Evolutionary conservation across 1,284 basidiomycete genomes (phyloP).

Genomic region (Cutaneotrichosporon spelunceum): DNA sequence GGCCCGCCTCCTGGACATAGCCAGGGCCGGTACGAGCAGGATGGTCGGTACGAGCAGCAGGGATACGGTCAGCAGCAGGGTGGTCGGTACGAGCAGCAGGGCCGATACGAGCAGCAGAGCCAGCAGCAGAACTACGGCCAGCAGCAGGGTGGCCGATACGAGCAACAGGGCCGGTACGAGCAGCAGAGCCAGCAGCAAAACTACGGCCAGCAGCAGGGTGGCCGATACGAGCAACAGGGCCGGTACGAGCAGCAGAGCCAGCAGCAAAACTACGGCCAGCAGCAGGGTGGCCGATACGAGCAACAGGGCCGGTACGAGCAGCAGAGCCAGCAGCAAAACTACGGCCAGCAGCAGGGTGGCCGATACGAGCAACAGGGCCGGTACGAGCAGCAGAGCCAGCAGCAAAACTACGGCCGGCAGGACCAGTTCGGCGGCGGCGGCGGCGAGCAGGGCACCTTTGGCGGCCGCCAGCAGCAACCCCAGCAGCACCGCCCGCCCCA

Average conservation of each 20-base stretch:
- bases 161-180: not conserved
- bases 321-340: not conserved
- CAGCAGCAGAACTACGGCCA: too few relatives aligned
- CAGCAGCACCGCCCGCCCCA: not conserved
- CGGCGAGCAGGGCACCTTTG: constrained; percentile 5
- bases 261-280: constrained; percentile 11
- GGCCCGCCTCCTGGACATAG: too few relatives aligned
- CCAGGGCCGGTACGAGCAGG: not conserved
- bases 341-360: constrained; percentile 6
- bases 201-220: not conserved
- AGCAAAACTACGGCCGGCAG: constrained; percentile 7
- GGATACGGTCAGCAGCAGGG: constrained; percentile 1
- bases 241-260: too few relatives aligned
- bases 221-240: too few relatives aligned
- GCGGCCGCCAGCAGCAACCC: not conserved
- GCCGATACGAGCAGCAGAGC: too few relatives aligned
- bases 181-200: not conserved
- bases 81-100: too few relatives aligned
- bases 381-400: too few relatives aligned
- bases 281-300: not conserved
- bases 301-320: not conserved
- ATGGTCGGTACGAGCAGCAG: not conserved
- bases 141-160: too few relatives aligned
- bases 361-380: constrained; percentile 7
- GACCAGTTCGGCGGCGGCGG: not conserved